Percentiles rank a stretch among this genome's conserved stretches.
Evolutionary conservation across 495 filamentous ascomycete species (phyloP).

Genomic region (Penicillium simplicissimum): DNA sequence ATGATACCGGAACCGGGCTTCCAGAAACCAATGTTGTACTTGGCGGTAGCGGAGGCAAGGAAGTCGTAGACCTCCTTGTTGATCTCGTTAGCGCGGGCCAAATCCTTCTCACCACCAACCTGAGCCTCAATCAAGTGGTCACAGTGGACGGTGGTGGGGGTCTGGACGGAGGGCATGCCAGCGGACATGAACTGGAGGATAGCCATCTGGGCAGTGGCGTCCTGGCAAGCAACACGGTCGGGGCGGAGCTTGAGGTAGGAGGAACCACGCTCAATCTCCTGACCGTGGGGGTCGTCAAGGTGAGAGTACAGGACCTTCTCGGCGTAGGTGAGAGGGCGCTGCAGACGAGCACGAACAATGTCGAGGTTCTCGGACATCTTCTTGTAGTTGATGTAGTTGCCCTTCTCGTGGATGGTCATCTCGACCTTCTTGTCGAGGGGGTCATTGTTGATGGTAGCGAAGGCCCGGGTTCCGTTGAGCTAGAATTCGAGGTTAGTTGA

Average conservation of each 20-base stretch:
- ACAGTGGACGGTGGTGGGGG: conserved; percentile 96
- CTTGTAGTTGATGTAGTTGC: conserved; percentile 82
- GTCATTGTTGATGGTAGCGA: conserved; percentile 63
- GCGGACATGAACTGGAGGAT: conserved; percentile 99
- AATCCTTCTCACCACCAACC: conserved; percentile 90
- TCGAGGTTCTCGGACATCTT: conserved; percentile 98
- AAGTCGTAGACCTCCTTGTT: conserved; percentile 99
- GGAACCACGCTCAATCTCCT: conserved; percentile 92
- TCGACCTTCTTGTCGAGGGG: conserved; percentile 76
- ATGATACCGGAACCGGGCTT: conserved; percentile 98
- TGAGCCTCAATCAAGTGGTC: conserved; percentile 99
- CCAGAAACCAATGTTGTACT: conserved; percentile 99
- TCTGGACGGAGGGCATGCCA: conserved; percentile 90
- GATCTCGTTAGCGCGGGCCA: conserved; percentile 84
- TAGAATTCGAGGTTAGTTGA: conserved; percentile 30
- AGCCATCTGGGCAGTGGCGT: conserved; percentile 99
- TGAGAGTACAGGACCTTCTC: conserved; percentile 99
- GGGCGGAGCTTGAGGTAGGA: conserved; percentile 96
- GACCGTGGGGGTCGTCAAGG: conserved; percentile 92
- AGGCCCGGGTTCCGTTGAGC: conserved; percentile 52
- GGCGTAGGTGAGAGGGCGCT: conserved; percentile 89
- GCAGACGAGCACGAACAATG: conserved; percentile 83
- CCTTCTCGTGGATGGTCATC: conserved; percentile 78
- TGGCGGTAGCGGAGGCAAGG: conserved; percentile 89
- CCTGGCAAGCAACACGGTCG: conserved; percentile 98